A percentile compares a stretch with the other conserved stretches of the same genome.
These are phyloP conservation scores for Quercus lobata DNA, from an alignment of 331 rosid genomes.

Conservation along the genomic window DNA sequence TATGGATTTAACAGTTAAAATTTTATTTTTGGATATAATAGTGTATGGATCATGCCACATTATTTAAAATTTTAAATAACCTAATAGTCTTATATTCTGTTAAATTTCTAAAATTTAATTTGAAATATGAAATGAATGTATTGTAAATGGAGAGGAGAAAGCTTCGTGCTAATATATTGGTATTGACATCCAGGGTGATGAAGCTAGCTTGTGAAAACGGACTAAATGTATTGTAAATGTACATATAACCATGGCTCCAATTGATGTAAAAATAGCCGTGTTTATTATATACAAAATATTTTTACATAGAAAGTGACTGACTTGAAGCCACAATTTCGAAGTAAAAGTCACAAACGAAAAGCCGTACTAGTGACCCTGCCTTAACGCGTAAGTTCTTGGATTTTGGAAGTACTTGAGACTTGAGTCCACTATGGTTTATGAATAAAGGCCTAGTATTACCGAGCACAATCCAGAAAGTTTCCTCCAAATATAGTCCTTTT, in stretches of 20 bases:
- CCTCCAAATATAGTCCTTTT: not conserved
- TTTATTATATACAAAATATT: no score
- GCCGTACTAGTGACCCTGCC: not conserved
- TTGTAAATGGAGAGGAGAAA: not conserved
- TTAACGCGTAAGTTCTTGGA: not conserved
- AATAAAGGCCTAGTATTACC: not conserved
- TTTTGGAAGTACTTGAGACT: not conserved
- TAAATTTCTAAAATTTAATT: no score
- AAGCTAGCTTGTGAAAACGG: not conserved
- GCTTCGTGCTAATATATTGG: not conserved
- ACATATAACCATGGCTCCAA: not conserved
- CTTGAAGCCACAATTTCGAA: not conserved
- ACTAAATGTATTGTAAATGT: not conserved
- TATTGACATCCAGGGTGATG: not conserved
- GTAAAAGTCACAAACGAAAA: not conserved
- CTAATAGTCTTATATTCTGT: accelerated
- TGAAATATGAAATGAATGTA: no score
- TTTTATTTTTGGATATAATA: no score
- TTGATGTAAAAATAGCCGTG: no score
- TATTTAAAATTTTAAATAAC: no score
- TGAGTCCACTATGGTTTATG: not conserved
- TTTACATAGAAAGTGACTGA: no score
- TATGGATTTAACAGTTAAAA: no score
- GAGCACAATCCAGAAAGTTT: not conserved
- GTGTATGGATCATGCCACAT: no score